Evolutionary conservation across 495 filamentous ascomycete species (phyloP).

Genomic region (Poronia punctata): DNA sequence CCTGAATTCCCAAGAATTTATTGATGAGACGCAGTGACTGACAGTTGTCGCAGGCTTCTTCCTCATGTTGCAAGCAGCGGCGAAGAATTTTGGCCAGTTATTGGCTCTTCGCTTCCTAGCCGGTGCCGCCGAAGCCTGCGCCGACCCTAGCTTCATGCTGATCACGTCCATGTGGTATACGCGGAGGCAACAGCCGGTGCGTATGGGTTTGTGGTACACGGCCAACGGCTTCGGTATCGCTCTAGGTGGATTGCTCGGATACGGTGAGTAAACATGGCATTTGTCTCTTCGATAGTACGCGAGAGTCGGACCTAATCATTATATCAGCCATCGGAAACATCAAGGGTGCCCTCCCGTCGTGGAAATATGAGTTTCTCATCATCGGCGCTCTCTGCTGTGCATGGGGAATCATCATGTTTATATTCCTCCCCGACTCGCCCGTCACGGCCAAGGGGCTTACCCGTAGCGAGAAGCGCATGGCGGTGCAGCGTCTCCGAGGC

Average conservation of each 20-base stretch:
- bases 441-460: conserved; percentile 37
- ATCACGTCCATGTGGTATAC: conserved; percentile 45
- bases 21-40: background rate
- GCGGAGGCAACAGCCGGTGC: conserved; percentile 49
- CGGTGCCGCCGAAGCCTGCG: conserved; percentile 50
- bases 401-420: conserved; percentile 49
- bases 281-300: background rate
- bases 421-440: conserved; percentile 51
- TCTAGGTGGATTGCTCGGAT: conserved; percentile 51
- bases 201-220: conserved; percentile 55
- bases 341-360: conserved; percentile 43
- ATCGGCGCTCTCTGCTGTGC: conserved; percentile 38
- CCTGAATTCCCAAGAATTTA: background rate
- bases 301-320: background rate
- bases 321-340: conserved; percentile 41
- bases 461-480: conserved; percentile 24
- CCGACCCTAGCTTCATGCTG: conserved; percentile 35
- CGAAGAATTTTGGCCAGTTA: conserved; percentile 46
- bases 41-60: conserved; percentile 21
- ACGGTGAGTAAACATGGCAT: conserved; percentile 28
- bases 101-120: conserved; percentile 48
- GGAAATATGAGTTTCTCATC: conserved; percentile 51
- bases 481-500: conserved; percentile 17
- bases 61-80: conserved; percentile 50
- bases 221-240: conserved; percentile 54